Evolutionary conservation across 345 rosid genomes (phyloP).

Genomic region (Aquilaria sinensis): DNA sequence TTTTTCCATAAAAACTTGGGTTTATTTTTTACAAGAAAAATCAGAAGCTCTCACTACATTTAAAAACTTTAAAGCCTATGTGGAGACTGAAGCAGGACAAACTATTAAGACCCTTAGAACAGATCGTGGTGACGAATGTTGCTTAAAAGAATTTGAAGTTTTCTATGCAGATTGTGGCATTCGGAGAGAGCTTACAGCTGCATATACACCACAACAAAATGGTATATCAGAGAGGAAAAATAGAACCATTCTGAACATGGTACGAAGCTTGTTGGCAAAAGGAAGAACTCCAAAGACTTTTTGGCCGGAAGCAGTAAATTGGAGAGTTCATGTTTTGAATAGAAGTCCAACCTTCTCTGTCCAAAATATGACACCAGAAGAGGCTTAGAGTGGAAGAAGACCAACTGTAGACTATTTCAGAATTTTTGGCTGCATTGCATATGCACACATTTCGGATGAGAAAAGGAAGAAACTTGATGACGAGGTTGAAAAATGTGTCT

Average conservation of each 20-base stretch:
- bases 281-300: not conserved
- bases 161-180: not conserved
- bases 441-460: not conserved
- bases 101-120: not conserved
- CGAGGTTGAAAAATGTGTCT: not conserved
- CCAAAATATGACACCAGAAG: not conserved
- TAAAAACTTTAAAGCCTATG: not conserved
- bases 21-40: not conserved
- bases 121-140: not conserved
- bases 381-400: not conserved
- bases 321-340: not conserved
- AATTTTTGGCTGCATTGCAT: not conserved
- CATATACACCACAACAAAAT: not conserved
- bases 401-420: not conserved
- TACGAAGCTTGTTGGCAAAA: not conserved
- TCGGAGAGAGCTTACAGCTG: not conserved
- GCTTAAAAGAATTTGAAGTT: not conserved
- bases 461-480: conserved; percentile 1
- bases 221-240: not conserved
- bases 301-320: not conserved
- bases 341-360: not conserved
- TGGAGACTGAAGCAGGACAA: not conserved
- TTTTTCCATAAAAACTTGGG: not conserved
- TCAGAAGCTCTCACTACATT: not conserved
- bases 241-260: not conserved